Conservation (phyloP, 768 basidiomycete genomes). For the Tylopilus rubrobrunneus region DNA sequence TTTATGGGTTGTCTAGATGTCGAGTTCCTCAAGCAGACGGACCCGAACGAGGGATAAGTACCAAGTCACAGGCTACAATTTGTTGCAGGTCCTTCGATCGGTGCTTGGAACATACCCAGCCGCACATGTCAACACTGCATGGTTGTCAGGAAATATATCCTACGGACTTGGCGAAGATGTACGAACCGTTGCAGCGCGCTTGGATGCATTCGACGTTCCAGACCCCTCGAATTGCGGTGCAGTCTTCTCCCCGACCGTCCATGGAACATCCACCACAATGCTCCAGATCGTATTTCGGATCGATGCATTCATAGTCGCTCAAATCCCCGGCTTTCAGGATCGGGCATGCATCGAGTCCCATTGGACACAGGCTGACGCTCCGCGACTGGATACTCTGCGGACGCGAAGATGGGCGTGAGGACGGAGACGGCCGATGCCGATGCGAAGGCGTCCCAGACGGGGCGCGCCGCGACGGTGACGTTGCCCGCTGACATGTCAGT, state of each 20-base stretch:
- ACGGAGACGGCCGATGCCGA: slow-evolving; percentile 37
- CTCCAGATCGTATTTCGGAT: slow-evolving; percentile 57
- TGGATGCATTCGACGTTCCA: slow-evolving; percentile 69
- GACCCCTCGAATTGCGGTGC: slow-evolving; percentile 59
- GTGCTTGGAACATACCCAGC: slow-evolving; percentile 13
- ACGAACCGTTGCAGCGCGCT: slow-evolving; percentile 50
- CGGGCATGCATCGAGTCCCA: slow-evolving; percentile 54
- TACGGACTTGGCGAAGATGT: not conserved
- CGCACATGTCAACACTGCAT: slow-evolving; percentile 10
- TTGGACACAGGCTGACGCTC: slow-evolving; percentile 44
- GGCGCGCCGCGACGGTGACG: slow-evolving; percentile 22
- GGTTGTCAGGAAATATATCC: not conserved
- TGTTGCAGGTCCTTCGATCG: slow-evolving; percentile 13
- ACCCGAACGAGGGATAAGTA: not conserved
- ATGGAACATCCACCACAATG: slow-evolving; percentile 76
- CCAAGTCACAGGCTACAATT: slow-evolving; percentile 4
- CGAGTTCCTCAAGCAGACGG: not conserved
- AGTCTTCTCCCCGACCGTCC: slow-evolving; percentile 64
- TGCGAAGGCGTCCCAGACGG: slow-evolving; percentile 16
- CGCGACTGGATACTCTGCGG: slow-evolving; percentile 37
- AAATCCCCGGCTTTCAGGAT: slow-evolving; percentile 36
- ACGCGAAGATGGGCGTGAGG: slow-evolving; percentile 16
- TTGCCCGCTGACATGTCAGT: slow-evolving; percentile 38
- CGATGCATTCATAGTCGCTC: slow-evolving; percentile 60
- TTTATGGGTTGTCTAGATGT: not conserved